Percentiles rank a stretch among this genome's conserved stretches.
These are phyloP conservation scores for Leccinum rimulosum DNA, from an alignment of 768 basidiomycete species.

Conservation along the genomic window DNA sequence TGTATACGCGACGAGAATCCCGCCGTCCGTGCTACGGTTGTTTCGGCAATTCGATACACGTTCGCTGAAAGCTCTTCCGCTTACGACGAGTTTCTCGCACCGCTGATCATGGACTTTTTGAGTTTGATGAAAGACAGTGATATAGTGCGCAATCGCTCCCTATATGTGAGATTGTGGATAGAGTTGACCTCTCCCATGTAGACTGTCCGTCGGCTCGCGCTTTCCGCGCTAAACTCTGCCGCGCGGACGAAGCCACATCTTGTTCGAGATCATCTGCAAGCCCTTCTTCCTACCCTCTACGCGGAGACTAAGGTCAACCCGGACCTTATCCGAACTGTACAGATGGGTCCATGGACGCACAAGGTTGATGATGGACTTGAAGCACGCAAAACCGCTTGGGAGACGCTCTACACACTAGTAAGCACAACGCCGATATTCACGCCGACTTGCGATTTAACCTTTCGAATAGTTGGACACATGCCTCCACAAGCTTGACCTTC, in stretches of 20 bases:
- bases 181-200: conserved; percentile 30
- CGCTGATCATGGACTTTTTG: conserved; percentile 87
- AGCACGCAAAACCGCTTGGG: conserved; percentile 94
- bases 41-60: conserved; percentile 87
- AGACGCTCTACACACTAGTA: conserved; percentile 94
- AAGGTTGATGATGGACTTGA: conserved; percentile 97
- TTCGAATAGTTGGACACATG: conserved; percentile 80
- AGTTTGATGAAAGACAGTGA: conserved; percentile 87
- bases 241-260: conserved; percentile 94
- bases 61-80: conserved; percentile 83
- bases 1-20: conserved; percentile 68
- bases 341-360: conserved; percentile 97
- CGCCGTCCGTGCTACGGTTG: conserved; percentile 80
- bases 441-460: background rate
- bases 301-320: conserved; percentile 79
- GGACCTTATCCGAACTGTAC: conserved; percentile 82
- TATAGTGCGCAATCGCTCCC: conserved; percentile 50
- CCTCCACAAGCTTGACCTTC: conserved; percentile 80
- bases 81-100: conserved; percentile 89
- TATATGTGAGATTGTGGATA: background rate
- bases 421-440: conserved; percentile 24
- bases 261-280: conserved; percentile 76
- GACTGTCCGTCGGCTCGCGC: conserved; percentile 87
- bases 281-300: conserved; percentile 81
- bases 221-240: conserved; percentile 91